Base-by-base conservation (phyloP, 306 rosid species). In the Mimosa bimucronata region DNA sequence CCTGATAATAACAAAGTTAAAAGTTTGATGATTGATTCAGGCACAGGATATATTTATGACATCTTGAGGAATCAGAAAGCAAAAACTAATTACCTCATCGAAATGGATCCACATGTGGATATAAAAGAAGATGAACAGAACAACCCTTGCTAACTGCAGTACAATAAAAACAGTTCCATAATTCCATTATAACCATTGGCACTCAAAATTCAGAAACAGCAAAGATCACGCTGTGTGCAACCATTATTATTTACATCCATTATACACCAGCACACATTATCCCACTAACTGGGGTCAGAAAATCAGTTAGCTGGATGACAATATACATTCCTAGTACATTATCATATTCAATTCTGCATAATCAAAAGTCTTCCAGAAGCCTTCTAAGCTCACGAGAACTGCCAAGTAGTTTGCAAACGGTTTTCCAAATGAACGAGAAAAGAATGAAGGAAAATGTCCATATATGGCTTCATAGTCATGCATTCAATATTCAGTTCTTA, bases 131-230 rank as follows among this genome's bases (percentile, higher is more conserved):
- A 94, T 81, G 85, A 94, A 94, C 71, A 94, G 87, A 81, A 94
- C 13, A 82, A 94, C 80, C 85, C 98, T 88, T 34, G 98, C 98
- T 77, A 89, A 62, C 98, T 92, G 92, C 82, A 85, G 81, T 44
- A 81, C 66, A 67, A 42, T 25, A 66, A 67, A 53, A 68, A 7
- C 74, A 69, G 55, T 69, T 40, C 21, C 55, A 41, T 42, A 69
- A 40, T 68, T 68, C 52, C 53, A 41, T 41, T 21, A 41, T 26
- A 21, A 41, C 52, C n/a, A 66, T 16, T 38, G 18, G 48, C 14
- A 65, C 44, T 34, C 38, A 34, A 6, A 34, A 34, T 34, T 65
- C 40, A 65, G 25, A 65, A 29, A 15, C 71, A 55, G 62, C 15
- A 23, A 57, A 57, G 64, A 57, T 57, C 31, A 57, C 25, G 21